Evolutionary conservation across 2,329 filamentous ascomycete species (phyloP).

Genomic region (Orbilia quercus): DNA sequence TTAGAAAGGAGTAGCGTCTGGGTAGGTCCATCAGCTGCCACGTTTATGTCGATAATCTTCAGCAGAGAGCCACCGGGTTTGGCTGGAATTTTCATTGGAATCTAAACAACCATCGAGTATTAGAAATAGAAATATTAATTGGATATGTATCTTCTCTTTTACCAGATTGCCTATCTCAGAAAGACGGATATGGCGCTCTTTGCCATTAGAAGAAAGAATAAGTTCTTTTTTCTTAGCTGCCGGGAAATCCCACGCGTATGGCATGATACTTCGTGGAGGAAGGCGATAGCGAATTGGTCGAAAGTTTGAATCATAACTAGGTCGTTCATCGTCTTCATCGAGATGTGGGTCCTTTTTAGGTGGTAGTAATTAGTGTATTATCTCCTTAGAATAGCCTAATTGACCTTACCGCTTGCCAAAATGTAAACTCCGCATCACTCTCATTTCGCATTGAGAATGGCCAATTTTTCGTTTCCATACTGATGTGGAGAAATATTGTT

Average conservation of each 20-base stretch:
- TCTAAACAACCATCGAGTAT: neutral
- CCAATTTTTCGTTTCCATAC: constrained; percentile 92
- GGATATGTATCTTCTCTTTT: constrained; percentile 9
- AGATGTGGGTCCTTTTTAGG: constrained; percentile 76
- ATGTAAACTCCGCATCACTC: constrained; percentile 94
- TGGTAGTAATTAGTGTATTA: neutral
- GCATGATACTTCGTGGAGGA: constrained; percentile 96
- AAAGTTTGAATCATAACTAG: constrained; percentile 82
- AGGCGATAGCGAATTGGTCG: constrained; percentile 90
- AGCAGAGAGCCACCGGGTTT: constrained; percentile 71
- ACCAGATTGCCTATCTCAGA: constrained; percentile 96
- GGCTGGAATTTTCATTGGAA: constrained; percentile 79
- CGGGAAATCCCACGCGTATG: constrained; percentile 98
- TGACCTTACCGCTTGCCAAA: constrained; percentile 79
- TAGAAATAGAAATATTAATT: neutral
- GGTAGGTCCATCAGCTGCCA: constrained; percentile 92
- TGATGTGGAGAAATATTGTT: constrained; percentile 92
- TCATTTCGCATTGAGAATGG: constrained; percentile 99
- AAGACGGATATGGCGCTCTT: constrained; percentile 90
- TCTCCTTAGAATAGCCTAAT: neutral
- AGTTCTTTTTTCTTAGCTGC: constrained; percentile 96
- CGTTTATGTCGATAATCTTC: constrained; percentile 96
- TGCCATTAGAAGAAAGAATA: constrained; percentile 80
- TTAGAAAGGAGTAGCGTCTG: constrained; percentile 95
- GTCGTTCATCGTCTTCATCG: constrained; percentile 84